Evolutionary conservation across 2,329 filamentous ascomycete species (phyloP).

Genomic region (Chalara sp.): DNA sequence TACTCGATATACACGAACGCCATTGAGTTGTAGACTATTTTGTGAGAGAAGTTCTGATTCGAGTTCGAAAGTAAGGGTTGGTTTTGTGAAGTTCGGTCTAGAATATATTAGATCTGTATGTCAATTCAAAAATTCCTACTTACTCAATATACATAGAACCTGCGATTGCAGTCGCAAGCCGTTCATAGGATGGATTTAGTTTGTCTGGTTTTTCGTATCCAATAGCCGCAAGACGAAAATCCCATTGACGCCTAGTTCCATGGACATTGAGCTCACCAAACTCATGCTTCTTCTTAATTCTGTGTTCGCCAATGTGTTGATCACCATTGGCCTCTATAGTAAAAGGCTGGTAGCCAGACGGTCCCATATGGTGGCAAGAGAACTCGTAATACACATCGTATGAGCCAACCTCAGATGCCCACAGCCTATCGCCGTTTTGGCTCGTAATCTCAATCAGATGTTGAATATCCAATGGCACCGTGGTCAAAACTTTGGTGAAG

Average conservation of each 20-base stretch:
- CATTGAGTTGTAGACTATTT: neutral
- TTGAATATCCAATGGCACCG: slow-evolving; percentile 16
- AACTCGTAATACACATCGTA: slow-evolving; percentile 23
- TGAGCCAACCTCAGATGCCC: slow-evolving; percentile 11
- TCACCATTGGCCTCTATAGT: slow-evolving; percentile 19
- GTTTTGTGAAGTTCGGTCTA: slow-evolving; percentile 4
- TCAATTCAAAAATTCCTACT: slow-evolving; percentile 4
- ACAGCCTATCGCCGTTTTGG: slow-evolving; percentile 9
- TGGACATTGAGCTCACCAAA: slow-evolving; percentile 22
- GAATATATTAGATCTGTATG: neutral
- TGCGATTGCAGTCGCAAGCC: slow-evolving; percentile 13
- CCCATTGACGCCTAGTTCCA: slow-evolving; percentile 24
- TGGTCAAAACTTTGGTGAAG: slow-evolving; percentile 24
- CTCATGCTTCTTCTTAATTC: slow-evolving; percentile 7
- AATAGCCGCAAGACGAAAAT: slow-evolving; percentile 18
- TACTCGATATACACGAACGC: neutral
- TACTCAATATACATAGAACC: slow-evolving; percentile 21
- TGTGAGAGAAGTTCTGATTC: neutral
- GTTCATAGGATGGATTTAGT: slow-evolving; percentile 7
- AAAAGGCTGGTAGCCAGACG: slow-evolving; percentile 7
- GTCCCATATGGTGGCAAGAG: slow-evolving; percentile 13
- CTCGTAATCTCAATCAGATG: slow-evolving; percentile 17
- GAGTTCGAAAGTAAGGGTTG: slow-evolving; percentile 4
- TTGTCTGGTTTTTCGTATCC: slow-evolving; percentile 8
- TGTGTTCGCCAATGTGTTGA: slow-evolving; percentile 18